A percentile compares a stretch with the other conserved stretches of the same genome.
Evolutionary conservation across 2,329 filamentous ascomycete species (phyloP).

Genomic region (Calonectria pteridis): DNA sequence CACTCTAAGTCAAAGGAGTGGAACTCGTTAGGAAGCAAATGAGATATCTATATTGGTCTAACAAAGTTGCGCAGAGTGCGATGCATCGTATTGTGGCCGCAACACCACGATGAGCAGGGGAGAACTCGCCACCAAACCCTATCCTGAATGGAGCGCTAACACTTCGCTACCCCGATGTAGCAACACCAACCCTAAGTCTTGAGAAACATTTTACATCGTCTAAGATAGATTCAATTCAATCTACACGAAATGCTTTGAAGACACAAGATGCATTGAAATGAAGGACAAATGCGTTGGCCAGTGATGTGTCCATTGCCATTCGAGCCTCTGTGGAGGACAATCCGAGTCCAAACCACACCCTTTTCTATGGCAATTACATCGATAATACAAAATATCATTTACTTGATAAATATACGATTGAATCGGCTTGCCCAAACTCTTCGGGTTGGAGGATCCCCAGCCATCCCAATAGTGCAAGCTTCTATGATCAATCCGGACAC

Average conservation of each 20-base stretch:
- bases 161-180: not conserved
- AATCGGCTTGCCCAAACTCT: not conserved
- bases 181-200: not conserved
- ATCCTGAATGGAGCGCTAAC: not conserved
- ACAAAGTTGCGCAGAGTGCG: not conserved
- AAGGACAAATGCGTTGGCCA: slow-evolving; percentile 9
- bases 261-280: slow-evolving; percentile 8
- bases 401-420: too few species aligned
- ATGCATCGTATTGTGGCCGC: not conserved
- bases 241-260: not conserved
- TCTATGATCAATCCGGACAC: not conserved
- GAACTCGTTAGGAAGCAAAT: not conserved
- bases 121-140: not conserved
- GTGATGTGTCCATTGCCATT: slow-evolving; percentile 10
- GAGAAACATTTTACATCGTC: not conserved
- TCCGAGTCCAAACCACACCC: slow-evolving; percentile 1
- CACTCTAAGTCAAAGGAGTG: too few species aligned
- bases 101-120: slow-evolving; percentile 2
- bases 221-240: not conserved
- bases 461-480: too few species aligned
- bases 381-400: too few species aligned
- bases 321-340: not conserved
- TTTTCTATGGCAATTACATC: not conserved
- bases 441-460: too few species aligned
- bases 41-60: not conserved